Base-by-base conservation (phyloP, 2,329 filamentous ascomycete species). In the Monilinia fructigena region DNA sequence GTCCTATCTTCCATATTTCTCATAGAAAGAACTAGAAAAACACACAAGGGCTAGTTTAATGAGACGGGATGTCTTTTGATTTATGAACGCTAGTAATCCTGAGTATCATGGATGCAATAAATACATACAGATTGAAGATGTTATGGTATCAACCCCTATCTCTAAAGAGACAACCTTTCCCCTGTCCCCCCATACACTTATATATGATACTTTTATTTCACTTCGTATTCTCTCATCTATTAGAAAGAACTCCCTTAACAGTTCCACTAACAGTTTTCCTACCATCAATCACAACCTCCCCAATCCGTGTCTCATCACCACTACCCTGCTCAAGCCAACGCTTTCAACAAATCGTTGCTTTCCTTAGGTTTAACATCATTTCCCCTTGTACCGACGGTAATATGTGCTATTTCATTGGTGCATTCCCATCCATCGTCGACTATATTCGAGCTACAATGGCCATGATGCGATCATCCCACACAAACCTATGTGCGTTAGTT, bases 381-480 rank as follows among this genome's bases (percentile, higher is more conserved):
- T 70, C 88, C 85, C 12, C 87, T 86, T 0, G 95, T 99, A 26
- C 95, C 95, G 10, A 98, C 83, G 0, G 95, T 99, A 68, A 99
- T 86, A 76, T 99, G 95, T 14, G 93, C 87, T 42, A 96, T 83
- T 18, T 82, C 79, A 75, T 99, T 99, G 54, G 86, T 84, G 68
- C 89, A 94, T 65, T 87, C 82, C 86, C 88, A 91, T 68, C 77
- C 79, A 18, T 84, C 79, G 66, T 87, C 85, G 7, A 85, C 79
- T 3, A 96, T 81, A 96, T 81, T 12, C 93, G 86, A 20, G 92
- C 92, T 3, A 96, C 91, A 66, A 99, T 89, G 7, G 92, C 89
- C 95, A 99, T 98, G 74, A 98, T 82, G 6, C 92, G 85, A 69
- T 88, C 82, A 74, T 98, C 90, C 83, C 89, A 98, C 11, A 99